A percentile compares a stretch with the other conserved stretches of the same genome.
These are phyloP conservation scores for Fusarium sulawesiense DNA, from an alignment of 2,329 filamentous ascomycete species.

Conservation along the genomic window DNA sequence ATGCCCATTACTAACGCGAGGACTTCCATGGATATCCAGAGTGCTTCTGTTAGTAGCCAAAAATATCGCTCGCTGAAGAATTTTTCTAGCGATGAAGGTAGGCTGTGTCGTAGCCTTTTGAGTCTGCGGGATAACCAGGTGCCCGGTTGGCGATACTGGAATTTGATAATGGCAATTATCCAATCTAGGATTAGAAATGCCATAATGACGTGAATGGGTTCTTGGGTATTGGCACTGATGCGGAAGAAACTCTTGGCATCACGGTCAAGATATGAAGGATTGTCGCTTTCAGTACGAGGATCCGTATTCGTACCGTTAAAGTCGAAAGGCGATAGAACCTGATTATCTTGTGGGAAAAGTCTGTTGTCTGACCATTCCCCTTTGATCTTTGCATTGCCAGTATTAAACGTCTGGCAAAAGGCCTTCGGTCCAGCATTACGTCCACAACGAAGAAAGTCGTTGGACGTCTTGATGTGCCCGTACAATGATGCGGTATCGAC, in stretches of 20 bases:
- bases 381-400: neutral
- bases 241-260: neutral
- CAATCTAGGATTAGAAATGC: neutral
- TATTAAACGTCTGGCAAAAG: conserved; percentile 1
- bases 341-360: neutral
- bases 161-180: fast-evolving
- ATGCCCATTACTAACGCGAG: neutral
- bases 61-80: fast-evolving
- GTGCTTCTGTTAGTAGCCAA: fast-evolving
- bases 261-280: neutral
- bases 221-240: neutral
- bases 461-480: neutral
- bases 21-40: neutral
- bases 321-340: neutral
- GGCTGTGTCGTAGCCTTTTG: fast-evolving
- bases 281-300: fast-evolving
- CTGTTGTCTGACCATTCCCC: neutral
- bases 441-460: neutral
- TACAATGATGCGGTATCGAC: neutral
- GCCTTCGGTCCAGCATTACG: neutral
- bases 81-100: fast-evolving
- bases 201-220: neutral
- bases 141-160: fast-evolving
- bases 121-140: fast-evolving
- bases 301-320: fast-evolving